Evolutionary conservation across 1,139 yeast species (phyloP).

Genomic region (Yamadazyma spencermartinsiae): DNA sequence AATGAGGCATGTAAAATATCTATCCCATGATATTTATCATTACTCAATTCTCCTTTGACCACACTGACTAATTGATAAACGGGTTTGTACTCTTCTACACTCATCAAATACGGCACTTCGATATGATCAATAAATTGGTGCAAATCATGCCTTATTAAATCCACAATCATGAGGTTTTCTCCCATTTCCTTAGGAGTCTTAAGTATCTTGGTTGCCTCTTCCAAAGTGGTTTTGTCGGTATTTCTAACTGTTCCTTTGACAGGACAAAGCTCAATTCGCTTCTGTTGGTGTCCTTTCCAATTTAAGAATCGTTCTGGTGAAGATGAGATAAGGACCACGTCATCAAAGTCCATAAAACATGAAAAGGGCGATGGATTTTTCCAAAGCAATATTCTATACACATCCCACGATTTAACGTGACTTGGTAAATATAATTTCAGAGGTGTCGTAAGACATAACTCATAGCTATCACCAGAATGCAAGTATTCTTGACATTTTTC

Average conservation of each 20-base stretch:
- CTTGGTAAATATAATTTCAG: conserved; percentile 58
- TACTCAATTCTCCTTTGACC: conserved; percentile 61
- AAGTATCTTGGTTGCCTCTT: conserved; percentile 62
- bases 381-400: conserved; percentile 68
- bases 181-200: conserved; percentile 92
- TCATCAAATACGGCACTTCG: conserved; percentile 76
- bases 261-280: conserved; percentile 78
- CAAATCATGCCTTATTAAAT: conserved; percentile 88
- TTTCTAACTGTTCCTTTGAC: conserved; percentile 93
- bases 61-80: conserved; percentile 92
- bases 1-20: conserved; percentile 77
- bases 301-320: conserved; percentile 92
- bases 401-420: conserved; percentile 64
- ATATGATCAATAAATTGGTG: conserved; percentile 70
- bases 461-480: conserved; percentile 88
- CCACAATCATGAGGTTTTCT: conserved; percentile 96
- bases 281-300: conserved; percentile 54
- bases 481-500: conserved; percentile 66
- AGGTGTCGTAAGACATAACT: conserved; percentile 83
- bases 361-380: conserved; percentile 94
- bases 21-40: conserved; percentile 56
- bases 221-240: conserved; percentile 48
- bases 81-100: conserved; percentile 87
- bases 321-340: conserved; percentile 72
- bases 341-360: conserved; percentile 74